Evolutionary conservation across 805 yeast species (phyloP), one percentile per base, ranked within the genome.

Genomic region (Candida anglica): DNA sequence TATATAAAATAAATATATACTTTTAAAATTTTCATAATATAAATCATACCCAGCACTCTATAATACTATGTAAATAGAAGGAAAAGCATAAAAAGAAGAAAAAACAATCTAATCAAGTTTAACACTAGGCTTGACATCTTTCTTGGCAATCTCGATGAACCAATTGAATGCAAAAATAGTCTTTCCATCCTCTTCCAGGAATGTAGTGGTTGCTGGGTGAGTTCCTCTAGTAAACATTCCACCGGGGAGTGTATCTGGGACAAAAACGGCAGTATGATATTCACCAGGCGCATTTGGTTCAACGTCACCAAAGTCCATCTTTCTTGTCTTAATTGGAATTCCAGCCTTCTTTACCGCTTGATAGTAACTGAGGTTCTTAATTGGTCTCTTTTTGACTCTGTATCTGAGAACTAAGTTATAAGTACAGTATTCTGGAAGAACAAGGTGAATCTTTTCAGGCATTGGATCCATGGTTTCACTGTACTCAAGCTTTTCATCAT

Each of bases 311-410:
- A 59, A 39, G 3, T 37, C 34, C 13, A 43, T 41, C 10, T 44
- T 42, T 29, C 60, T 40, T 4, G 46, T 34, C 25, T 46, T 48
- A 19, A 59, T 38, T 3, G 52, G 44, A 27, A 58, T 34, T 3
- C 61, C 63, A 15, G 43, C 44, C 33, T 48, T 57, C 38, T 48
- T 52, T 15, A 59, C 60, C 7, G 42, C 47, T 36, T 59, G 63
- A 26, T 50, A 42, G 39, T 58, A 58, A 2, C 40, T 36, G 19
- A 58, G 38, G 9, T 48, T 38, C 26, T 39, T 37, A 31, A 58
- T 41, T 3, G 53, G 45, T 28, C 45, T 41, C 17, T 44, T 38
- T 29, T 40, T 42, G 9, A 53, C 55, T 28, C 42, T 47, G 32
- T 46, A 57, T 27, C 40, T 43, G n/a, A 59, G 37, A 2, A 52